phyloP scores from a whole-genome alignment of 176 grass and related monocot species.

The Otatea glauca region DNA sequence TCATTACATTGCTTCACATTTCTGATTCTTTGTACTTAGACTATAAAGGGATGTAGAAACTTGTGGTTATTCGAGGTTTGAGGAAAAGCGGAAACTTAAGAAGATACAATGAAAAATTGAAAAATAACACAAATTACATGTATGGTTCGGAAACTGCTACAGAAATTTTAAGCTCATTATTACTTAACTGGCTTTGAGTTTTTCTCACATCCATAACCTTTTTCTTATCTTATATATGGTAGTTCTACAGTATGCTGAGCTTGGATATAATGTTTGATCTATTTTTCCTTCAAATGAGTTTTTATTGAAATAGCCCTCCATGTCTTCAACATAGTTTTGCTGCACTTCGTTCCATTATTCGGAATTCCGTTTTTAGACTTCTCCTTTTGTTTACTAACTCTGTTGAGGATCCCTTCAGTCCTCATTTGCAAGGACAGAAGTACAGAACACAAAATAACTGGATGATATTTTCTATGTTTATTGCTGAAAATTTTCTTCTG shows the following conservation, averaged over 20 bases:
- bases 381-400: too few relatives aligned
- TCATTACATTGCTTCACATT: not conserved
- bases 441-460: slow-evolving; percentile 3
- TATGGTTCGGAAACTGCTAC: not conserved
- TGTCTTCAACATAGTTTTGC: too few relatives aligned
- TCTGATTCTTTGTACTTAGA: not conserved
- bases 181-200: not conserved
- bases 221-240: not conserved
- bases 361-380: too few relatives aligned
- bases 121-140: not conserved
- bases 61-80: not conserved
- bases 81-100: not conserved
- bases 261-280: too few relatives aligned
- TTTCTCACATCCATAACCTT: not conserved
- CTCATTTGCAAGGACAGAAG: slow-evolving; percentile 7
- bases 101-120: not conserved
- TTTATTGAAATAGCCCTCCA: not conserved
- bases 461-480: not conserved
- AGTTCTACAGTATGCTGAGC: too few relatives aligned
- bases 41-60: not conserved
- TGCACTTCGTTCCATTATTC: too few relatives aligned
- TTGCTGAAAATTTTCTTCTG: slow-evolving; percentile 19
- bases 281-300: too few relatives aligned
- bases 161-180: not conserved
- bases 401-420: too few relatives aligned